Conservation (phyloP, 1,284 basidiomycete species). For the Cryptococcus neoformans region DNA sequence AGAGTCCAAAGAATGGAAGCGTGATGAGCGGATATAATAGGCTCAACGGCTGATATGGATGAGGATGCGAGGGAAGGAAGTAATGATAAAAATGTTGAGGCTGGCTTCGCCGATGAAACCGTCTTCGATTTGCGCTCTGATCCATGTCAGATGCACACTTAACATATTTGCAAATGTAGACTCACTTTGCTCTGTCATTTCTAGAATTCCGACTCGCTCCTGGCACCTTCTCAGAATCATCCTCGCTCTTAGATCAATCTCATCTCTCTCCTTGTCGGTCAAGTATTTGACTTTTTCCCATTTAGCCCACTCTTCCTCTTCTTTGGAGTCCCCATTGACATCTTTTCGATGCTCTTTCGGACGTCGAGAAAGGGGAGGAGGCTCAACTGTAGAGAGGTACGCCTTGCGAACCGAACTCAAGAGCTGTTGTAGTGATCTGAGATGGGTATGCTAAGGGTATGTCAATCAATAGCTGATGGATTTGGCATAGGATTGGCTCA, state of each 20-base stretch:
- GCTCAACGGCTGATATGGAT: constrained; percentile 16
- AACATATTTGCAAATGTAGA: constrained; percentile 4
- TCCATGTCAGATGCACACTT: background rate
- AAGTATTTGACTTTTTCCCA: constrained; percentile 51
- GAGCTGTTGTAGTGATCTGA: constrained; percentile 31
- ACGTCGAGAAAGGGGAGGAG: constrained; percentile 30
- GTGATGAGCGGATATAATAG: constrained; percentile 52
- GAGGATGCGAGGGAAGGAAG: constrained; percentile 41
- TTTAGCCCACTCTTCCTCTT: constrained; percentile 25
- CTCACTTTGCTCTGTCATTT: constrained; percentile 53
- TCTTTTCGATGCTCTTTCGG: background rate
- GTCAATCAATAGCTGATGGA: background rate
- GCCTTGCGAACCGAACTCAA: constrained; percentile 43
- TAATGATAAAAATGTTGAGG: constrained; percentile 30
- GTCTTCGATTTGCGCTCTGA: constrained; percentile 19
- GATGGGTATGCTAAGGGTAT: constrained; percentile 37
- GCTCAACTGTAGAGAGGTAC: constrained; percentile 41
- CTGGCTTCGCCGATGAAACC: constrained; percentile 11
- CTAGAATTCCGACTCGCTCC: constrained; percentile 53
- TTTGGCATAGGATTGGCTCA: constrained; percentile 14
- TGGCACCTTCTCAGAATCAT: constrained; percentile 54
- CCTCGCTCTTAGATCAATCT: constrained; percentile 57
- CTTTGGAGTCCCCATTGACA: constrained; percentile 11
- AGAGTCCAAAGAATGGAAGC: constrained; percentile 53
- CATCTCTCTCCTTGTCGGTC: constrained; percentile 56